Percentiles rank a stretch among this genome's conserved stretches.
phyloP scores from a whole-genome alignment of 1,139 yeast species.

The Ashbya aceris region DNA sequence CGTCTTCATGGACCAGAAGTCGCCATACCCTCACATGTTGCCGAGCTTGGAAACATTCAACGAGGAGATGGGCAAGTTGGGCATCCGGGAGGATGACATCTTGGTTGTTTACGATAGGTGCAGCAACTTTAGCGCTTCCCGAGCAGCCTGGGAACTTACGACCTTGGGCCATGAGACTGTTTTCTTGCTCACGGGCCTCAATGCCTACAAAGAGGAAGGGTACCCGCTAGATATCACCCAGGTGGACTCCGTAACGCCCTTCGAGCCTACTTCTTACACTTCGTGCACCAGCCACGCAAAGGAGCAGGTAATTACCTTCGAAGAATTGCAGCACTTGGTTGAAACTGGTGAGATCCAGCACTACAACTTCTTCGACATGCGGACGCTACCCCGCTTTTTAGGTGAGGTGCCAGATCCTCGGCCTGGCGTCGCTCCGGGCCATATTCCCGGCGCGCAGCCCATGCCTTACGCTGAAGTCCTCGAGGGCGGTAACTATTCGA shows the following conservation, averaged over 20 bases:
- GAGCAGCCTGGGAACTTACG: conserved; percentile 84
- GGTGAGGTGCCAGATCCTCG: conserved; percentile 85
- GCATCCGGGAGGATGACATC: conserved; percentile 38
- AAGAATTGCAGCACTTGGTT: conserved; percentile 41
- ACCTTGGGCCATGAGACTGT: conserved; percentile 67
- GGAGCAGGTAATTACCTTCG: conserved; percentile 51
- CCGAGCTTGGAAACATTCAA: conserved; percentile 54
- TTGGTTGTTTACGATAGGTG: conserved; percentile 78
- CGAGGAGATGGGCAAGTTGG: conserved; percentile 39
- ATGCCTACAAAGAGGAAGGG: conserved; percentile 38
- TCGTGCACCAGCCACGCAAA: conserved; percentile 46
- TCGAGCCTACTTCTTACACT: conserved; percentile 35
- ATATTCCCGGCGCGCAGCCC: conserved; percentile 72
- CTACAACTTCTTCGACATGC: conserved; percentile 66
- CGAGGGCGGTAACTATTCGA: conserved; percentile 36
- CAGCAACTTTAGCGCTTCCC: conserved; percentile 79
- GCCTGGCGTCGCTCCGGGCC: conserved; percentile 80
- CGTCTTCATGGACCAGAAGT: conserved; percentile 44
- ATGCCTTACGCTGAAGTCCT: conserved; percentile 64
- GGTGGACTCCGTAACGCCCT: conserved; percentile 27
- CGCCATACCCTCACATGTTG: conserved; percentile 82
- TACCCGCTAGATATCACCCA: conserved; percentile 32
- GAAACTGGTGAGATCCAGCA: conserved; percentile 37
- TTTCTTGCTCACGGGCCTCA: conserved; percentile 60
- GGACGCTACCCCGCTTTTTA: conserved; percentile 63